Evolutionary conservation across 495 filamentous ascomycete species (phyloP).

Genomic region (Penicillium canariense): DNA sequence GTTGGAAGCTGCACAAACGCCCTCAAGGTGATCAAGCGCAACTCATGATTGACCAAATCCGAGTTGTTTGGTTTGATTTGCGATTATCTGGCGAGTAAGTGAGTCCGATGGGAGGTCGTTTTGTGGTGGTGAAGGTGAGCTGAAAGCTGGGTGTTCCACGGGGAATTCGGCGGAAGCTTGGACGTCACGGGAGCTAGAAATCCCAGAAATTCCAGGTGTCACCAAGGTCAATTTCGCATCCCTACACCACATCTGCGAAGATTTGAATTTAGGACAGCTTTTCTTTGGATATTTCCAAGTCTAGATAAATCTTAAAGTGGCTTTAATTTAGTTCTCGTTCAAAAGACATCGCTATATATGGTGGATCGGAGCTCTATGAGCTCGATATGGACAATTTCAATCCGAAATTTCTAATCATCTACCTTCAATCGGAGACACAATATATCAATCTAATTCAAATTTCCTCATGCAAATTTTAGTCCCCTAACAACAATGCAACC

Average conservation of each 20-base stretch:
- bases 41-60: slow-evolving; percentile 4
- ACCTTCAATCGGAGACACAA: not conserved
- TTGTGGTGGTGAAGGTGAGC: not conserved
- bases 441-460: not conserved
- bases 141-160: not conserved
- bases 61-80: not conserved
- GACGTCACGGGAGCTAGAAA: not conserved
- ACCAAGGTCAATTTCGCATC: not conserved
- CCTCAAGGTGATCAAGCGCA: slow-evolving; percentile 15
- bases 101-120: not conserved
- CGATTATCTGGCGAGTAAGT: not conserved
- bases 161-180: slow-evolving; percentile 4
- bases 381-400: not conserved
- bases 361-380: not conserved
- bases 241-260: not conserved
- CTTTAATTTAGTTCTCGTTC: too few relatives aligned
- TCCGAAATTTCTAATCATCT: not conserved
- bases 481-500: not conserved
- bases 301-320: too few relatives aligned
- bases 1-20: slow-evolving; percentile 16
- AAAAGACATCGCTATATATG: not conserved
- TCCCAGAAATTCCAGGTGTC: slow-evolving; percentile 2
- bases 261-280: not conserved
- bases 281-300: too few relatives aligned
- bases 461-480: not conserved